Evolutionary conservation across 768 basidiomycete genomes (phyloP), one percentile per base, ranked within the genome.

Genomic region (Amanita rimosa): DNA sequence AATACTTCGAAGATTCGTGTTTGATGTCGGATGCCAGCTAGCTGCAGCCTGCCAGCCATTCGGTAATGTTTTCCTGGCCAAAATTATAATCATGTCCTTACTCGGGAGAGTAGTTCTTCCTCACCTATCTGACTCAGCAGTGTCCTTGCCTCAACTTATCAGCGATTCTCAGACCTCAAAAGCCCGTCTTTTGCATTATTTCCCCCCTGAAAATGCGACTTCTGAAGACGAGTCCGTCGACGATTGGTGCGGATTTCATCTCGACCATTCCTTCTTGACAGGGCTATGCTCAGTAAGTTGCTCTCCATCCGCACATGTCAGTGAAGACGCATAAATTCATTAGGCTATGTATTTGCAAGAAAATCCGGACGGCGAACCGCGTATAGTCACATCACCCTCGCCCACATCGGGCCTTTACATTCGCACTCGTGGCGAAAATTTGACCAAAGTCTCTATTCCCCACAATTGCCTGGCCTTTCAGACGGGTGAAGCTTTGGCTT

Each of bases 161-260:
- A 64, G 71, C 14, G 72, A 74, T 2, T 89, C 89, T 6, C 82
- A 85, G 57, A 90, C 87, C 4, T 86, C 80, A 34, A 98, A 98
- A 63, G 95, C 90, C 3, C 78, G 96, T 27, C 75, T 99, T 10
- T 70, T 99, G n/a, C 95, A 99, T 60, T 99, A 99, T 64, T 99
- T 93, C 58, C 87, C 82, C 8, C 61, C 73, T 1, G 72, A 66
- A 40, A 57, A 54, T 16, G 53, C 61, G 16, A 53, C 57, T 4
- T 64, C 68, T 0, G 75, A 81, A 31, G 77, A 83, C 53, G 83
- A 81, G 42, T 70, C 81, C 1, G 66, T 91, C 24, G 91, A 96
- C 54, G 87, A 81, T 54, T 93, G 90, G 79, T 98, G 95, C 67
- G 95, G 95, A 14, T 92, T 92, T 57, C 95, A 98, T 63, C 70